phyloP scores from a whole-genome alignment of 768 basidiomycete genomes.

The Gloeopeniophorella convolvens region DNA sequence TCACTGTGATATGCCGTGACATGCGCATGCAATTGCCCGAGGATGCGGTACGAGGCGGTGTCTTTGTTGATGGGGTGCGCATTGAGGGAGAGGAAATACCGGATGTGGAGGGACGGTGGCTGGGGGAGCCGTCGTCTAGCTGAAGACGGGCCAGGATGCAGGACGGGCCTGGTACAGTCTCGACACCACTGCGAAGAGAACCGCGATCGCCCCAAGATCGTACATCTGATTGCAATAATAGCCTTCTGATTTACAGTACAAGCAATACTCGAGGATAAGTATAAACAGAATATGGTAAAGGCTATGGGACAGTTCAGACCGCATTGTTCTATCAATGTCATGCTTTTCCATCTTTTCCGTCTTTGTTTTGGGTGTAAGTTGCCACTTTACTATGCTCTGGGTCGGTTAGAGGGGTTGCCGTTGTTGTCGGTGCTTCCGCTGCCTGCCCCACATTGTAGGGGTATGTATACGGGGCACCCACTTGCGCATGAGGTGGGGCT shows the following conservation, averaged over 20 bases:
- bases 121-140: neutral
- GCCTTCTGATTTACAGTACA: slow-evolving; percentile 8
- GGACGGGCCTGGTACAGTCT: too few relatives aligned
- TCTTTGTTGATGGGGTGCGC: slow-evolving; percentile 9
- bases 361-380: slow-evolving; percentile 1
- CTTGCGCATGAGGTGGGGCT: slow-evolving; percentile 14
- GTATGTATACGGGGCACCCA: slow-evolving; percentile 20
- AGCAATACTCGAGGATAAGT: slow-evolving; percentile 14
- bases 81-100: neutral
- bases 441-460: slow-evolving; percentile 6
- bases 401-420: neutral
- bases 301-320: neutral
- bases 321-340: neutral
- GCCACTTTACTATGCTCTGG: slow-evolving; percentile 2
- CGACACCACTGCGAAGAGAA: too few relatives aligned
- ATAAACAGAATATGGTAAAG: slow-evolving; percentile 7
- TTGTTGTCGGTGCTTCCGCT: neutral
- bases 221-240: neutral
- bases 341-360: slow-evolving; percentile 2
- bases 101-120: slow-evolving; percentile 13
- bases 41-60: slow-evolving; percentile 9
- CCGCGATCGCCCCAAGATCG: too few relatives aligned
- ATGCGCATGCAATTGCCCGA: slow-evolving; percentile 1
- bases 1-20: slow-evolving; percentile 12
- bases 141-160: neutral